Base-by-base conservation (phyloP, 1,284 basidiomycete species). In the Pholiota adiposa region DNA sequence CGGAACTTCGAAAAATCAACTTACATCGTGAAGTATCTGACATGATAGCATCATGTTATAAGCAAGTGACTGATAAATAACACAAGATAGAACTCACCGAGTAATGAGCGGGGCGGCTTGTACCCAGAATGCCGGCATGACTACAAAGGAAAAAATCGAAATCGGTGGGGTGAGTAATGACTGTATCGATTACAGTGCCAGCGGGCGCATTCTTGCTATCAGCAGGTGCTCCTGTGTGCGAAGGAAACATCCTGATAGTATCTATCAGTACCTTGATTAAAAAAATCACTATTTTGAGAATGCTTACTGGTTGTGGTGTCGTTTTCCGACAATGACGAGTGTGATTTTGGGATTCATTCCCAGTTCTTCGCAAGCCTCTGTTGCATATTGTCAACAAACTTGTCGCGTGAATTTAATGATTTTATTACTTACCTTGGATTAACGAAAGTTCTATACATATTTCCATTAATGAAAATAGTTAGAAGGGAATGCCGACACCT, bases 141-240 rank as follows among this genome's bases (percentile, higher is more conserved):
- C 80, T 83, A 51, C 78, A 79, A 3, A 85, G 75, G 63, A 89
- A 92, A 60, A 86, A 93, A 62, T 93, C 92, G 55, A 83, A 86
- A 43, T 89, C 86, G 0, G 83, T 79, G 0, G 89, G 89, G 66
- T 89, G 86, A 0, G 80, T 81, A 38, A 92, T 82, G 8, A 83
- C 86, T 16, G 73, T 71, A 67, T 92, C 90, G 12, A 90, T 80
- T 8, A 92, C 88, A 12, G 87, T 87, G 1, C 90, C 90, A 0
- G 89, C 86, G 0, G 80, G 83, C 62, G 83, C 86, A 67, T 92
- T 92, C 1, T 85, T 86, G 54, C 83, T 89, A 48, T 11, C n/a
- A n/a, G n/a, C n/a, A n/a, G n/a, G n/a, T n/a, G n/a, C n/a, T n/a
- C 11, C 29, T 52, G 9, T 21, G 33, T 7, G 23, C n/a, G 43